These are phyloP conservation scores for Phaeosphaeriaceae sp. DNA, from an alignment of 2,329 filamentous ascomycete species.

Conservation along the genomic window DNA sequence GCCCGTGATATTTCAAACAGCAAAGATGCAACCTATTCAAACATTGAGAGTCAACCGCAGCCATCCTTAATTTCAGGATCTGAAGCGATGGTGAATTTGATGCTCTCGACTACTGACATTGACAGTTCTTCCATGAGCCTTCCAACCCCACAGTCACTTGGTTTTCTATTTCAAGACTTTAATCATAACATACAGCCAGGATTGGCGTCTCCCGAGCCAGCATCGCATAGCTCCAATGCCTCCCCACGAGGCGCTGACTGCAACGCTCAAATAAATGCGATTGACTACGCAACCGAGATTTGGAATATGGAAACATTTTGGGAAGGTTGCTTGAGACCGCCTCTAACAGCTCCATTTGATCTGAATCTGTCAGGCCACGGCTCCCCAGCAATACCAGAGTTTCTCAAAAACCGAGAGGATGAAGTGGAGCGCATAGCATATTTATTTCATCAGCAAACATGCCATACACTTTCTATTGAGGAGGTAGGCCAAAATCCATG, in stretches of 20 bases:
- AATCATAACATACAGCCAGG: constrained; percentile 1
- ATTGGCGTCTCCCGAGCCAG: background rate
- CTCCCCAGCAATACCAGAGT: background rate
- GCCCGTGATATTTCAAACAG: background rate
- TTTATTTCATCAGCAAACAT: constrained; percentile 67
- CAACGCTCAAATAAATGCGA: background rate
- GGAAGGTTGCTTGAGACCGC: constrained; percentile 16
- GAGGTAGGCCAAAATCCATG: constrained; percentile 71
- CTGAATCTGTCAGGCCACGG: constrained; percentile 1
- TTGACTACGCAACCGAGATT: constrained; percentile 13
- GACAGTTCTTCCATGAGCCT: constrained; percentile 7
- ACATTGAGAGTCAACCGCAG: background rate
- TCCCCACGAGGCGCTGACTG: background rate
- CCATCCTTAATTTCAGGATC: background rate
- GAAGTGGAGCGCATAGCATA: constrained; percentile 15
- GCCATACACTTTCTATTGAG: constrained; percentile 71
- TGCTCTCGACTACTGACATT: constrained; percentile 11
- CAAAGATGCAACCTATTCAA: background rate
- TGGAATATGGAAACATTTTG: constrained; percentile 24
- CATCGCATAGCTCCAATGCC: constrained; percentile 1
- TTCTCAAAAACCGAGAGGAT: constrained; percentile 5
- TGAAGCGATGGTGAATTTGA: constrained; percentile 12
- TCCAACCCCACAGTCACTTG: constrained; percentile 12
- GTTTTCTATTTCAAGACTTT: constrained; percentile 9
- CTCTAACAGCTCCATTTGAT: constrained; percentile 9